Conservation (phyloP, 768 basidiomycete genomes). For the Boletus rubropictus region DNA sequence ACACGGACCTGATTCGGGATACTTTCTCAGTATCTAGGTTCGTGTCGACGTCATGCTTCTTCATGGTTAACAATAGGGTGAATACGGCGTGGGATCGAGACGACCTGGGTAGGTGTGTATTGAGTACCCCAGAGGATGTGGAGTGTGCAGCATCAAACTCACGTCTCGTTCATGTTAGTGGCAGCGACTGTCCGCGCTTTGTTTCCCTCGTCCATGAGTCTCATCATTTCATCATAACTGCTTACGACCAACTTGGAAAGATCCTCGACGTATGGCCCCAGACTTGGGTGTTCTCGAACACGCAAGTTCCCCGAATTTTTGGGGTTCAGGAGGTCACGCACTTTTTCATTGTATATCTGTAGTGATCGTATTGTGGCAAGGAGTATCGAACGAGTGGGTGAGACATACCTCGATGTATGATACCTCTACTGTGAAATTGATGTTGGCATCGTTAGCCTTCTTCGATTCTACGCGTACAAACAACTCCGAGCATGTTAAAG, state of each 20-base stretch:
- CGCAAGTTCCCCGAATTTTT: constrained; percentile 94
- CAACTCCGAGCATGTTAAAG: constrained; percentile 88
- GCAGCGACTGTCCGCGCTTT: constrained; percentile 98
- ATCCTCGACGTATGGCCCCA: constrained; percentile 98
- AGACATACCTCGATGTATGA: constrained; percentile 84
- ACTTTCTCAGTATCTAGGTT: constrained; percentile 96
- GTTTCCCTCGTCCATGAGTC: constrained; percentile 99
- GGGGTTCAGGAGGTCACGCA: constrained; percentile 94
- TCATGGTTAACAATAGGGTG: constrained; percentile 91
- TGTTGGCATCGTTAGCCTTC: constrained; percentile 54
- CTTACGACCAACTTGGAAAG: constrained; percentile 88
- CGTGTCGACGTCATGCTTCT: constrained; percentile 74
- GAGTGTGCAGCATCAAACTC: constrained; percentile 25
- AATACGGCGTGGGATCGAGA: constrained; percentile 98
- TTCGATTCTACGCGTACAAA: constrained; percentile 76
- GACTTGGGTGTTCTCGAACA: constrained; percentile 93
- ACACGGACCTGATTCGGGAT: constrained; percentile 82
- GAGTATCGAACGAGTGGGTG: background rate
- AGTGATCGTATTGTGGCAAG: background rate
- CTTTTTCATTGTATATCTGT: constrained; percentile 96
- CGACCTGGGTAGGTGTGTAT: constrained; percentile 45
- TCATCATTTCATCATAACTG: constrained; percentile 96
- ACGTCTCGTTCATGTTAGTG: constrained; percentile 99
- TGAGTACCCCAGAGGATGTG: background rate
- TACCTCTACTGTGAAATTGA: constrained; percentile 92